Percentiles rank a stretch among this genome's conserved stretches.
Evolutionary conservation across 495 filamentous ascomycete genomes (phyloP).

Genomic region (Aspergillus haitiensis): DNA sequence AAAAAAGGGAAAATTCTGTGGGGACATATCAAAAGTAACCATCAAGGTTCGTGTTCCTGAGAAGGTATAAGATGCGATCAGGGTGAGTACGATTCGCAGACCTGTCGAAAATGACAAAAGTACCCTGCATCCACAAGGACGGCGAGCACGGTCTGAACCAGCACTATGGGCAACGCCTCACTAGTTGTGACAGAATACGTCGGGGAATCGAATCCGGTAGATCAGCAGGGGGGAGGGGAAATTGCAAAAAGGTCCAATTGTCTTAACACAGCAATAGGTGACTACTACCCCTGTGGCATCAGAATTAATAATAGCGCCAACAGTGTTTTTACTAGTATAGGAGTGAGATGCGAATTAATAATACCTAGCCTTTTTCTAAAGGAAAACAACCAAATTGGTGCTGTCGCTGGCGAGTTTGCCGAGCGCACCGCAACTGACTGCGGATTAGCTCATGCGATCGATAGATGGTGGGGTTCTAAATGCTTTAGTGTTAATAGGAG

Average conservation of each 20-base stretch:
- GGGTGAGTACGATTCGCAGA: constrained; percentile 13
- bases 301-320: neutral
- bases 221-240: constrained; percentile 27
- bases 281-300: neutral
- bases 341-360: neutral
- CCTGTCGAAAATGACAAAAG: constrained; percentile 23
- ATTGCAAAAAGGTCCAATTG: constrained; percentile 20
- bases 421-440: neutral
- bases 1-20: constrained; percentile 4
- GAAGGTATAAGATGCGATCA: constrained; percentile 2
- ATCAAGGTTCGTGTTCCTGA: neutral
- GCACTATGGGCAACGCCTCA: constrained; percentile 15
- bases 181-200: constrained; percentile 18
- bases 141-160: constrained; percentile 14
- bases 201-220: constrained; percentile 28
- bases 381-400: neutral
- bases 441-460: neutral
- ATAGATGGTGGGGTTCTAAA: neutral
- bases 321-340: neutral
- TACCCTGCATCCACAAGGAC: constrained; percentile 19
- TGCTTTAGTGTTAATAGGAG: neutral
- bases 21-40: constrained; percentile 3
- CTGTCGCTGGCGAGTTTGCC: neutral
- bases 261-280: neutral
- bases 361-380: neutral